Conservation (phyloP, 257 asterid genomes). For the Primulina huaijiensis region DNA sequence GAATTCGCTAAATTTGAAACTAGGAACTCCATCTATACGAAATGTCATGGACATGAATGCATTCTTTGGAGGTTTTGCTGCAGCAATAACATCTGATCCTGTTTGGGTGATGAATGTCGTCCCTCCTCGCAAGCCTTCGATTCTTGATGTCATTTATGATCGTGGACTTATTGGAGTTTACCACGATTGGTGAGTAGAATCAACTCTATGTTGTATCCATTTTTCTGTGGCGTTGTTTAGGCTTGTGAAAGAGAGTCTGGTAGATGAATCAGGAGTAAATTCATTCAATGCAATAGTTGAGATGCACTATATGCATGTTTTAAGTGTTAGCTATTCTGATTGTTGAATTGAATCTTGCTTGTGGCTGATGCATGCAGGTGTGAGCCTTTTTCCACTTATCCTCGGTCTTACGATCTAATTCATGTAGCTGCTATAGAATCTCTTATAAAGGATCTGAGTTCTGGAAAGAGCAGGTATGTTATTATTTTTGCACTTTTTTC, state of each 20-base stretch:
- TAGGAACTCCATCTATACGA: conserved; percentile 80
- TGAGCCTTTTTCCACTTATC: conserved; percentile 98
- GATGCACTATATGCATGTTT: conserved; percentile 3
- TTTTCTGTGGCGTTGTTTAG: background rate
- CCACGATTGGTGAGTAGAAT: conserved; percentile 82
- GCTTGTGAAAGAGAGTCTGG: background rate
- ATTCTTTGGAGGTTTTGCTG: conserved; percentile 92
- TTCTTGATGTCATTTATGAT: conserved; percentile 84
- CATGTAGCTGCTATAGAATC: conserved; percentile 78
- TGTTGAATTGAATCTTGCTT: conserved; percentile 11
- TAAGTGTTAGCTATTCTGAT: conserved; percentile 1
- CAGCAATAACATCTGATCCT: conserved; percentile 70
- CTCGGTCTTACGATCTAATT: conserved; percentile 91
- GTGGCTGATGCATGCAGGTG: conserved; percentile 64
- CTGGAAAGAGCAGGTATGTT: conserved; percentile 73
- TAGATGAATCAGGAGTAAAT: background rate
- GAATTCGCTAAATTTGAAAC: conserved; percentile 58
- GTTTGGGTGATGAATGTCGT: conserved; percentile 98
- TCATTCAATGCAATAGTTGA: background rate
- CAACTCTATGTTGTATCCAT: background rate
- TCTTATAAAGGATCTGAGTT: conserved; percentile 56
- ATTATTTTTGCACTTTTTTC: background rate
- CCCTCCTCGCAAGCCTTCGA: conserved; percentile 70
- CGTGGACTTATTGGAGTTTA: conserved; percentile 90
- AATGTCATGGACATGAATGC: conserved; percentile 99